Conservation (phyloP, 306 rosid species). For the Corylus avellana region DNA sequence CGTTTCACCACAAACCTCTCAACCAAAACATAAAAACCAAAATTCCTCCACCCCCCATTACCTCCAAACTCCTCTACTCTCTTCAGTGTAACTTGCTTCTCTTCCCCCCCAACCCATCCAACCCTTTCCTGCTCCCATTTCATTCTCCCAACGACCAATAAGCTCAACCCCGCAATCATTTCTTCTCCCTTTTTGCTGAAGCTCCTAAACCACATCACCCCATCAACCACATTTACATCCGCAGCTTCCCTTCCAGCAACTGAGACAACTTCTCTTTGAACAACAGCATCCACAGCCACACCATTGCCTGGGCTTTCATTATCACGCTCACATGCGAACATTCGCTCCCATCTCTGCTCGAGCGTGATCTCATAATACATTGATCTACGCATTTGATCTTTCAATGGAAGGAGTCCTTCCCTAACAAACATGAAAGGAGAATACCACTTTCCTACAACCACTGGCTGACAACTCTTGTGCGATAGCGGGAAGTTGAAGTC, state of each 20-base stretch:
- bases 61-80: slow-evolving; percentile 57
- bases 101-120: slow-evolving; percentile 34
- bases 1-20: slow-evolving; percentile 38
- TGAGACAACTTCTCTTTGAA: slow-evolving; percentile 43
- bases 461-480: slow-evolving; percentile 23
- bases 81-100: slow-evolving; percentile 31
- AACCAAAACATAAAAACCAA: slow-evolving; percentile 48
- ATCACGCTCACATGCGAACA: slow-evolving; percentile 37
- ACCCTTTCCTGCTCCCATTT: slow-evolving; percentile 46
- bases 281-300: slow-evolving; percentile 46
- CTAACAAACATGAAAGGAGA: slow-evolving; percentile 65
- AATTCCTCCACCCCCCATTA: slow-evolving; percentile 34
- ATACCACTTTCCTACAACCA: slow-evolving; percentile 75
- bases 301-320: not conserved
- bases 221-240: slow-evolving; percentile 26
- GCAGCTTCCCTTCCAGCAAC: slow-evolving; percentile 39
- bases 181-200: slow-evolving; percentile 37
- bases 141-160: slow-evolving; percentile 58
- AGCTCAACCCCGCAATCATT: slow-evolving; percentile 50
- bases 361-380: slow-evolving; percentile 67
- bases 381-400: slow-evolving; percentile 44
- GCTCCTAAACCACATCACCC: slow-evolving; percentile 53
- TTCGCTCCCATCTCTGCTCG: slow-evolving; percentile 61
- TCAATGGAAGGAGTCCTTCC: slow-evolving; percentile 46
- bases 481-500: slow-evolving; percentile 33